Evolutionary conservation across 2,329 filamentous ascomycete genomes (phyloP).

Genomic region (Ramularia collo-cygni): DNA sequence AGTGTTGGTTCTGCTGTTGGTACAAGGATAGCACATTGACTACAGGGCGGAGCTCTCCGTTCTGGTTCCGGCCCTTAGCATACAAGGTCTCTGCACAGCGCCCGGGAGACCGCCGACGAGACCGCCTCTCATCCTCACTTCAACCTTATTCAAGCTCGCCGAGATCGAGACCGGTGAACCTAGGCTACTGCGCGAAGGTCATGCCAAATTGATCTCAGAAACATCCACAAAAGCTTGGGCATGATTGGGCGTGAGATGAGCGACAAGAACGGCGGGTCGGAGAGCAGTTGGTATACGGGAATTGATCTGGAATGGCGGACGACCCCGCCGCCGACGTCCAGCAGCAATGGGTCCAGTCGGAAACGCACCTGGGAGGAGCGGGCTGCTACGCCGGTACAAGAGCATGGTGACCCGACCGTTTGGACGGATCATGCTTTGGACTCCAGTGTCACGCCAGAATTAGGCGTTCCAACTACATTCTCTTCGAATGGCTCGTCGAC

Average conservation of each 20-base stretch:
- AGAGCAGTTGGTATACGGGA: constrained; percentile 12
- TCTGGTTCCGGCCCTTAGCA: too few species aligned
- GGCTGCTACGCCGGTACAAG: constrained; percentile 10
- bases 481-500: constrained; percentile 2
- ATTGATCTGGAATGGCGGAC: constrained; percentile 18
- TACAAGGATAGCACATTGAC: too few species aligned
- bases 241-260: background rate
- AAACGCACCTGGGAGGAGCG: constrained; percentile 18
- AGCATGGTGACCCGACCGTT: background rate
- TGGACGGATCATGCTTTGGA: background rate
- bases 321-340: constrained; percentile 12
- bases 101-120: too few species aligned
- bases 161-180: too few species aligned
- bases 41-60: too few species aligned
- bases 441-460: background rate
- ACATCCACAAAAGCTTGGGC: too few species aligned
- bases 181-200: too few species aligned
- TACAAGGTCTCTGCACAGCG: too few species aligned
- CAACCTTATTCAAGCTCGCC: too few species aligned
- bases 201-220: too few species aligned
- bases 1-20: too few species aligned
- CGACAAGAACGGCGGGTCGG: background rate
- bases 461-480: constrained; percentile 7
- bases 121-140: too few species aligned
- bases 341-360: constrained; percentile 10